Conservation (phyloP, 192 early-diverging fungal genomes). For the Chytriomyces sp. region DNA sequence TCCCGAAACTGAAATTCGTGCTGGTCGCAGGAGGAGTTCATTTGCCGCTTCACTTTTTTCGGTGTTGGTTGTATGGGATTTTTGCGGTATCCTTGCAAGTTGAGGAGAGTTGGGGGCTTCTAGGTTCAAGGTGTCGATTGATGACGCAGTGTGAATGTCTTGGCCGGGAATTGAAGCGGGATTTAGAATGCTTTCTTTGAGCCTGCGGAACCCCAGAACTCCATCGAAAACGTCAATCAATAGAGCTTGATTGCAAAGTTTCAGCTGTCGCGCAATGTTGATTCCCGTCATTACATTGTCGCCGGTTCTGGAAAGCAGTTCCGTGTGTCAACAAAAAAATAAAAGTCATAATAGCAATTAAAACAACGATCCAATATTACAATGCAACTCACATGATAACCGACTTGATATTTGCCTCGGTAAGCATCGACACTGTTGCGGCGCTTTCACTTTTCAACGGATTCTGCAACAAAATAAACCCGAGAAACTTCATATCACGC, state of each 20-base stretch:
- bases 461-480: constrained; percentile 79
- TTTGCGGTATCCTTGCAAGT: background rate
- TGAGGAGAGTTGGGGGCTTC: background rate
- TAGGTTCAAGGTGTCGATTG: constrained; percentile 10
- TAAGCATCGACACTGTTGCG: constrained; percentile 66
- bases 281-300: constrained; percentile 81
- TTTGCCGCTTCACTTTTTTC: background rate
- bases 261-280: constrained; percentile 72
- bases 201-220: constrained; percentile 34
- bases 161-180: background rate
- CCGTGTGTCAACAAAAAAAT: constrained; percentile 17
- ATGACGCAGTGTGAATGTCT: constrained; percentile 4
- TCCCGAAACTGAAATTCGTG: background rate
- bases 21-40: background rate
- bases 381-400: constrained; percentile 67
- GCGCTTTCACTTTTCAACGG: constrained; percentile 72
- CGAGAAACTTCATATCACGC: constrained; percentile 58
- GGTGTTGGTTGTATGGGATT: background rate
- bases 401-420: constrained; percentile 66
- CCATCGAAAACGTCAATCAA: constrained; percentile 64
- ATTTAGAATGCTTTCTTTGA: constrained; percentile 18
- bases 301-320: constrained; percentile 58
- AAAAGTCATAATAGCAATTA: background rate
- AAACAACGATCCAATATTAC: background rate
- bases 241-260: constrained; percentile 54